Conservation (phyloP, 176 grass and related monocot species). For the Rhynchospora tenuis region DNA sequence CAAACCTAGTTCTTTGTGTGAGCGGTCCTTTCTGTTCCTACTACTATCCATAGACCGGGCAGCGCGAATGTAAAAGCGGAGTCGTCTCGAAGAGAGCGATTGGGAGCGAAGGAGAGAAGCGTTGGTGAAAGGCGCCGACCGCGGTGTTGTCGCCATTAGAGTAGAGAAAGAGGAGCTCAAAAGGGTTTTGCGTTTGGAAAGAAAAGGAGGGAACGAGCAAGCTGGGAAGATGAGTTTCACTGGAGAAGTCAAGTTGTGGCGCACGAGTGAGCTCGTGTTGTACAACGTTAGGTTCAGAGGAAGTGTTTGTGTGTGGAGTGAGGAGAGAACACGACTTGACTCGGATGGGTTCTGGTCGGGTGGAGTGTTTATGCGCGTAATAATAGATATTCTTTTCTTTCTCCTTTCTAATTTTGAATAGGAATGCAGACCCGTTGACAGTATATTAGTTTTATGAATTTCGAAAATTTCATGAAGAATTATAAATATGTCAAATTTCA, state of each 20-base stretch:
- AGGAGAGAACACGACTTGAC: background rate
- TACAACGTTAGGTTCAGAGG: no score
- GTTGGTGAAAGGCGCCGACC: constrained; percentile 6
- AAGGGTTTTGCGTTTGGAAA: background rate
- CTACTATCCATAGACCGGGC: constrained; percentile 15
- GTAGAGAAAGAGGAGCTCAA: background rate
- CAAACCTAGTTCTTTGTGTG: constrained; percentile 24
- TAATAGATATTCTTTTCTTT: no score
- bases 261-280: background rate
- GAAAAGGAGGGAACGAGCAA: background rate
- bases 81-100: background rate
- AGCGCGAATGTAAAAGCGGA: constrained; percentile 14
- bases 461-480: no score
- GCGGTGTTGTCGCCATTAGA: background rate
- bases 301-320: background rate
- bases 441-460: no score
- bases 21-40: background rate
- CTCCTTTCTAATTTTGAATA: no score
- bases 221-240: background rate
- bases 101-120: background rate
- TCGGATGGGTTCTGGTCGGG: background rate
- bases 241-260: background rate
- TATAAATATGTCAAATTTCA: no score
- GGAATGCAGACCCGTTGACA: no score
- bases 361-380: no score